phyloP scores from a whole-genome alignment of 2,329 filamentous ascomycete genomes.

The Phialocephala subalpina region DNA sequence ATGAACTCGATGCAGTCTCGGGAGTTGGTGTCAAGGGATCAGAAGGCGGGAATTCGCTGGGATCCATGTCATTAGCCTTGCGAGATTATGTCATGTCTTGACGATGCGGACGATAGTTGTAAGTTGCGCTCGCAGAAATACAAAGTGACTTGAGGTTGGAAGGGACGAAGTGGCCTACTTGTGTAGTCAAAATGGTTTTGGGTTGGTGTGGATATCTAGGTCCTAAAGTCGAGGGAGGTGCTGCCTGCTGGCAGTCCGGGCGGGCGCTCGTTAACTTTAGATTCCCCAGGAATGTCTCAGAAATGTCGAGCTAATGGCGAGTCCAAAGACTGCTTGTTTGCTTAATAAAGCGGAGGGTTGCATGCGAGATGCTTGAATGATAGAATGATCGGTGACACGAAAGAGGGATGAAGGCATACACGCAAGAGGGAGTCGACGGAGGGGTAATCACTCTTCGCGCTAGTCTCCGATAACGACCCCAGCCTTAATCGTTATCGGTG shows the following conservation, averaged over 20 bases:
- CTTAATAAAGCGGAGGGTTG: constrained; percentile 7
- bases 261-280: constrained; percentile 18
- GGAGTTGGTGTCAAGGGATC: constrained; percentile 23
- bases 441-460: neutral
- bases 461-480: constrained; percentile 7
- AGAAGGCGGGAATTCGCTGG: constrained; percentile 35
- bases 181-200: constrained; percentile 16
- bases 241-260: constrained; percentile 28
- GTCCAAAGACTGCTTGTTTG: constrained; percentile 10
- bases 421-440: constrained; percentile 8
- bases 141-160: constrained; percentile 13
- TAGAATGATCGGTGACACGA: constrained; percentile 15
- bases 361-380: constrained; percentile 14
- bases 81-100: constrained; percentile 35
- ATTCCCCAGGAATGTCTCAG: constrained; percentile 20
- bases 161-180: constrained; percentile 28
- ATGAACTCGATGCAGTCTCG: constrained; percentile 27
- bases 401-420: constrained; percentile 14
- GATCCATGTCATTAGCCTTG: constrained; percentile 44
- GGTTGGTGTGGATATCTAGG: constrained; percentile 21
- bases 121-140: constrained; percentile 1
- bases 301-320: constrained; percentile 11
- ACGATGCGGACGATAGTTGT: constrained; percentile 10
- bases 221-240: constrained; percentile 17
- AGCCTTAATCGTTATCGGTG: too few species aligned